phyloP scores from a whole-genome alignment of 73 alveolate species.

The Paramecium caudatum region DNA sequence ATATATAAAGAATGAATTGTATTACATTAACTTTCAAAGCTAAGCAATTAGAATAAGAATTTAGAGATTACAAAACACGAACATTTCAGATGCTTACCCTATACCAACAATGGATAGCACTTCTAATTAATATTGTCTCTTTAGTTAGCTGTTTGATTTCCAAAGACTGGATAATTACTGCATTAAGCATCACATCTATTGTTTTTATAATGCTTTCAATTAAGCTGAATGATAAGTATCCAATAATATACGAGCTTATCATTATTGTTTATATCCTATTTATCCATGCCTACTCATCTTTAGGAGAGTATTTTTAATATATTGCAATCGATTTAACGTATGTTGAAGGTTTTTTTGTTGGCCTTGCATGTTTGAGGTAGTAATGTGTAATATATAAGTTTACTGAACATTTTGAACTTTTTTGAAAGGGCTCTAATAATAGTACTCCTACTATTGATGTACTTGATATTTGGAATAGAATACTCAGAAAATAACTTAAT shows the following conservation, averaged over 20 bases:
- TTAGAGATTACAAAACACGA: slow-evolving; percentile 3
- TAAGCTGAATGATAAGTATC: neutral
- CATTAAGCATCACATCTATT: neutral
- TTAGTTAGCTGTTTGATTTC: neutral
- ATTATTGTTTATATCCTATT: neutral
- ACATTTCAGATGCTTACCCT: neutral
- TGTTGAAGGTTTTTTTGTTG: neutral
- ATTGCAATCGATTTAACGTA: neutral
- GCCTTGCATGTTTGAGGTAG: neutral
- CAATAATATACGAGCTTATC: neutral
- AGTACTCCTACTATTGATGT: neutral
- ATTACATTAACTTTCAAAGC: neutral
- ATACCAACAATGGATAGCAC: neutral
- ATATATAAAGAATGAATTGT: too few relatives aligned
- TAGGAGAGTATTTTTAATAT: neutral
- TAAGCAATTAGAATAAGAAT: neutral
- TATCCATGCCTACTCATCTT: neutral
- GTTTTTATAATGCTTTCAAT: slow-evolving; percentile 3
- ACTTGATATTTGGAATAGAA: slow-evolving; percentile 10
- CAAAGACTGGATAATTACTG: neutral
- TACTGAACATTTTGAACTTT: neutral
- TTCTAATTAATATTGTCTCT: neutral
- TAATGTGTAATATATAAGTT: neutral
- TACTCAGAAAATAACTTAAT: neutral
- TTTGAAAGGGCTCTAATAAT: neutral